Evolutionary conservation across 805 yeast genomes (phyloP), one percentile per base, ranked within the genome.

Genomic region (Ogataea ganodermae): DNA sequence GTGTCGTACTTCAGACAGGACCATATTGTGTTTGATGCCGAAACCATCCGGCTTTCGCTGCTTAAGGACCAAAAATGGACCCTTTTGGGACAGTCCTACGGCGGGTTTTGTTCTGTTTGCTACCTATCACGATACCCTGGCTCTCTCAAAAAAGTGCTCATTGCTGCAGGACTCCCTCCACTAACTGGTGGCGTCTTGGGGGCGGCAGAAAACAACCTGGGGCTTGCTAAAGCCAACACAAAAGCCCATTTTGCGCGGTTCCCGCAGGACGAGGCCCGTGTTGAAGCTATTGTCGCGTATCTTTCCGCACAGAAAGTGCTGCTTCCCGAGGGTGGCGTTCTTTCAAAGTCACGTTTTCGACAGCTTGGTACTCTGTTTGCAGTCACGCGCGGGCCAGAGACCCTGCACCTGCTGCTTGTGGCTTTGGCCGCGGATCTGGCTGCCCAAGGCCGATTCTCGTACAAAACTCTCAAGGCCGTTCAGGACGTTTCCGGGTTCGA

Each of bases 141-240:
- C 1, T 64, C 76, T 2, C 49, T 80, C 22, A 66, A 66, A 35
- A 73, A 70, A 42, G 76, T 75, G 1, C 56, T 80, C 14, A 60
- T 80, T 20, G 74, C 85, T 0, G 86, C 83, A 1, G 86, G 85
- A 5, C 68, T 80, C 12, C 84, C 86, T 2, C 84, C 85, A 1
- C 58, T 80, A 14, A 68, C 66, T 5, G 58, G 54, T 26, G 27
- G 47, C 2, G 71, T 78, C 4, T 79, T 74, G 41, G 74, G 74
- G 31, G 83, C 80, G 7, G 78, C 80, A 52, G 45, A 48, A 9
- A 76, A 75, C 2, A 76, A 83, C 3, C 78, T 73, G 49, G 53
- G 65, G 26, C 61, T 79, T 16, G 75, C 81, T 1, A 65, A 48
- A 16, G 79, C 77, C 43, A 61, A 83, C 42, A 80, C 80, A 56